Conservation (phyloP, 75 land plant species). For the Larix kaempferi region DNA sequence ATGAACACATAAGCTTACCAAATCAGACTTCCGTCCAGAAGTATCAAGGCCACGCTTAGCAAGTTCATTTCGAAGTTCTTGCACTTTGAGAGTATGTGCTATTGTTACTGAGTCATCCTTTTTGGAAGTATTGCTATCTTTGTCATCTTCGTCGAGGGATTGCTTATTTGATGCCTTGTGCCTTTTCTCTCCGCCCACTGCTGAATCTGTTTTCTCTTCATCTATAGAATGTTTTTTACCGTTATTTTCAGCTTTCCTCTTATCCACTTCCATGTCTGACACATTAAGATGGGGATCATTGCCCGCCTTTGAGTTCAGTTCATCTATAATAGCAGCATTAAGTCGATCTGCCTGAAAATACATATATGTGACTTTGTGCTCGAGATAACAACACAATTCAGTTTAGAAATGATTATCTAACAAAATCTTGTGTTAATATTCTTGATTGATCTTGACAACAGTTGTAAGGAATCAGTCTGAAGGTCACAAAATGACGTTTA, state of each 20-base stretch:
- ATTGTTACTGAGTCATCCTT: not conserved
- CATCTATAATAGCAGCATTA: slow-evolving; percentile 36
- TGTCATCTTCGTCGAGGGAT: not conserved
- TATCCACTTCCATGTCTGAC: not conserved
- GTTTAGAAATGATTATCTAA: not conserved
- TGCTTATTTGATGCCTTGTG: not conserved
- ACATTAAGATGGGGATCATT: not conserved
- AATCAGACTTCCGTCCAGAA: slow-evolving; percentile 57
- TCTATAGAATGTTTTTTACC: not conserved
- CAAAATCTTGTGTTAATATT: not conserved
- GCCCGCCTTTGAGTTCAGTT: slow-evolving; percentile 14
- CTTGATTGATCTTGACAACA: not conserved
- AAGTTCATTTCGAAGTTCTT: slow-evolving; percentile 59
- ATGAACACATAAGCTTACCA: slow-evolving; percentile 30
- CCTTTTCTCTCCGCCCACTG: not conserved
- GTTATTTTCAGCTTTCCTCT: not conserved
- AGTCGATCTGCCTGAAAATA: slow-evolving; percentile 5
- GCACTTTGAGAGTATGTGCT: slow-evolving; percentile 27
- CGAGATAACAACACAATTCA: not conserved
- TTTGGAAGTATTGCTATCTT: slow-evolving; percentile 5
- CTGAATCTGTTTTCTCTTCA: not conserved
- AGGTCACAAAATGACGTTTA: not conserved
- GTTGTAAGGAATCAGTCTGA: not conserved
- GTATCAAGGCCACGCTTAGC: slow-evolving; percentile 56
- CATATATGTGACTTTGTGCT: too few relatives aligned